Evolutionary conservation across 2,329 filamentous ascomycete species (phyloP), one percentile per base, ranked within the genome.

Genomic region (Aspergillus sojae): DNA sequence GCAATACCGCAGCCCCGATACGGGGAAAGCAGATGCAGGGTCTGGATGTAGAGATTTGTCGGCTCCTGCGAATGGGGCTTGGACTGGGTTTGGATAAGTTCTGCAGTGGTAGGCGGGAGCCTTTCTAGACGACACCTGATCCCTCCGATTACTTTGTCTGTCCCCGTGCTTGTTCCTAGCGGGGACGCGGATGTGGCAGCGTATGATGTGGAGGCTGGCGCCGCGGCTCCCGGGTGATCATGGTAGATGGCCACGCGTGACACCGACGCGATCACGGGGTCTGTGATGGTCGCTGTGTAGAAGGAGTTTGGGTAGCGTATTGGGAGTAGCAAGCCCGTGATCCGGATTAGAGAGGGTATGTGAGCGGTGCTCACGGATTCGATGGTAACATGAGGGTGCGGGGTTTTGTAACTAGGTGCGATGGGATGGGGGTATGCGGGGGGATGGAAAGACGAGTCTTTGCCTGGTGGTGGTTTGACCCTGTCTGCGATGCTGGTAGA

Each of bases 181-280:
- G 57, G 60, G 1, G 68, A 63, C 1, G 65, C 58, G n/a, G 65
- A 55, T 4, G 67, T 58, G 19, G 67, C 26, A 19, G 65, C 34
- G 43, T 56, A 62, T 2, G 65, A 41, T 16, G 60, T 62, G 10
- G 67, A 61, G 14, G 62, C 64, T 5, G 73, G 65, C 3, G 70
- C 67, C 58, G 73, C 62, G 16, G 71, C 70, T 6, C 78, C 70
- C 21, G 79, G 78, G 62, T 80, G 75, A 65, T 84, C 80, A 70
- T 84, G 81, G 79, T 87, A 89, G 54, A 87, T 70, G 4, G 86
- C 87, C 50, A 88, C 81, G n/a, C 87, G 81, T 10, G 87, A 87
- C 60, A 89, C 74, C 62, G 83, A 80, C 46, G 81, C 78, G 60
- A 81, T 78, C 52, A 84, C 73, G 2, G 82, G 79, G 61, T 89